These are phyloP conservation scores for Xylaria sp. DNA, from an alignment of 2,329 filamentous ascomycete genomes.

Conservation along the genomic window DNA sequence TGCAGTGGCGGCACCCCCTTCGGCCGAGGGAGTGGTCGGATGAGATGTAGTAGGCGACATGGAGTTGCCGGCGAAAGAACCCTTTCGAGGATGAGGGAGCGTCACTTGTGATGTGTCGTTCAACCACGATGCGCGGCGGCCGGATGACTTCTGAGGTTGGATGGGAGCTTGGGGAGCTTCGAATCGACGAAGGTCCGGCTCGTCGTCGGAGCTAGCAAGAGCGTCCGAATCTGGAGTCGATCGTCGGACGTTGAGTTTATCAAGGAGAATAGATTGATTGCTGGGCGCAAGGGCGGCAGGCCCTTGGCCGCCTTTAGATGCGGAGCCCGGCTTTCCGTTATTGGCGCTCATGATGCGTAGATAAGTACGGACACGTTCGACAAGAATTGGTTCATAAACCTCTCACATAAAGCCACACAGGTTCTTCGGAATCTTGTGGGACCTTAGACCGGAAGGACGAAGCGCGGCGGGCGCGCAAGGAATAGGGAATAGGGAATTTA, in stretches of 20 bases:
- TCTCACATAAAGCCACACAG: constrained; percentile 6
- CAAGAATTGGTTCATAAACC: background rate
- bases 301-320: constrained; percentile 47
- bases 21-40: constrained; percentile 70
- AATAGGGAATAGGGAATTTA: background rate
- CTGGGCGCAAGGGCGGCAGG: constrained; percentile 45
- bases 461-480: background rate
- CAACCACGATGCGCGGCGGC: constrained; percentile 75
- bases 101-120: constrained; percentile 67
- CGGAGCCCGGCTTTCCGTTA: constrained; percentile 45
- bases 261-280: constrained; percentile 62
- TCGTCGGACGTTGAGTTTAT: constrained; percentile 71
- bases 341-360: constrained; percentile 46
- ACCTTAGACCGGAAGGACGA: constrained; percentile 7
- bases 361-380: constrained; percentile 18
- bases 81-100: constrained; percentile 61
- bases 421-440: constrained; percentile 7
- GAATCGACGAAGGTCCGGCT: constrained; percentile 62
- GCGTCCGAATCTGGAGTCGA: constrained; percentile 94
- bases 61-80: constrained; percentile 68
- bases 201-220: constrained; percentile 89
- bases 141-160: constrained; percentile 52
- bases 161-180: constrained; percentile 43
- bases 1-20: constrained; percentile 45
- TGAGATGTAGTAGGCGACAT: constrained; percentile 78